These are phyloP conservation scores for Agrocybe chaxingu DNA, from an alignment of 768 basidiomycete genomes.

Conservation along the genomic window DNA sequence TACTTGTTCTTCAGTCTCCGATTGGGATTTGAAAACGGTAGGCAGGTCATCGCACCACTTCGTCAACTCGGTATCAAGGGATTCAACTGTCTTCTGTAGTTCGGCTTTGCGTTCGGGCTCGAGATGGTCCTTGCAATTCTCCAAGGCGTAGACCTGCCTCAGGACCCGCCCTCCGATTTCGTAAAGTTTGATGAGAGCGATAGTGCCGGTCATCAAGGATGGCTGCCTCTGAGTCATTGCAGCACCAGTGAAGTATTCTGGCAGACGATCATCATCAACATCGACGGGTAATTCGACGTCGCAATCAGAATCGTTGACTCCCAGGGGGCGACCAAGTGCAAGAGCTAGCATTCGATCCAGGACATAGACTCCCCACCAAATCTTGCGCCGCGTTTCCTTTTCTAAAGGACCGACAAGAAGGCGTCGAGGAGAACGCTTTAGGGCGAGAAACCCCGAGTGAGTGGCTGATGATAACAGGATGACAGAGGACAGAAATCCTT, in stretches of 20 bases:
- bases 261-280: slow-evolving; percentile 76
- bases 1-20: slow-evolving; percentile 73
- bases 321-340: slow-evolving; percentile 84
- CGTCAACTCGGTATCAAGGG: slow-evolving; percentile 70
- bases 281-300: slow-evolving; percentile 84
- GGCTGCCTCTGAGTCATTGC: slow-evolving; percentile 51
- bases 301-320: slow-evolving; percentile 86
- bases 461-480: slow-evolving; percentile 4
- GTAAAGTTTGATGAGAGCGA: slow-evolving; percentile 74
- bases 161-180: slow-evolving; percentile 83
- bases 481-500: slow-evolving; percentile 28
- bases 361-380: slow-evolving; percentile 94
- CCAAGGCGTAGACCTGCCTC: slow-evolving; percentile 78
- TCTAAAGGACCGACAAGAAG: slow-evolving; percentile 68
- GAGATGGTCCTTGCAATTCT: slow-evolving; percentile 69
- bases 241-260: slow-evolving; percentile 69
- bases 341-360: slow-evolving; percentile 91
- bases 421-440: slow-evolving; percentile 78
- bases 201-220: slow-evolving; percentile 79
- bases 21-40: slow-evolving; percentile 68
- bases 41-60: slow-evolving; percentile 86
- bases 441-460: slow-evolving; percentile 15
- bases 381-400: slow-evolving; percentile 86
- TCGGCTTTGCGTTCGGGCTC: slow-evolving; percentile 74
- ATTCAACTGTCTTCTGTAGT: slow-evolving; percentile 75